phyloP scores from a whole-genome alignment of 192 early-diverging fungal species.

The Nowakowskiella sp. region DNA sequence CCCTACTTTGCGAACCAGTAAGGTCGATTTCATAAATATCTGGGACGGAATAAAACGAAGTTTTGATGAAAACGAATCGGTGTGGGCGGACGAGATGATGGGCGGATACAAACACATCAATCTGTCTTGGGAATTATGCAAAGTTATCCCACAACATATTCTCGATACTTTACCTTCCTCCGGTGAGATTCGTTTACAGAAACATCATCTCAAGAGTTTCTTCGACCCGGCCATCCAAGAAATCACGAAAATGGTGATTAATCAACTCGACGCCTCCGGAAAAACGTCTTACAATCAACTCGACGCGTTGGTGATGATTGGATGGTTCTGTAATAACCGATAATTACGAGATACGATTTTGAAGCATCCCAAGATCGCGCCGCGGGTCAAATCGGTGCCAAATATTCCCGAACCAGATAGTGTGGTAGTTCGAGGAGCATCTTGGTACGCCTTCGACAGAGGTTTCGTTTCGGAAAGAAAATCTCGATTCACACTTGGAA shows the following conservation, averaged over 20 bases:
- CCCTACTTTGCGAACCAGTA: neutral
- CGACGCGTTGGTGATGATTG: neutral
- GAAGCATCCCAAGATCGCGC: neutral
- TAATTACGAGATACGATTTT: neutral
- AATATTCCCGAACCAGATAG: no score
- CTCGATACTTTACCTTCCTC: neutral
- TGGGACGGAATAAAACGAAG: neutral
- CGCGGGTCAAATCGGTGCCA: neutral
- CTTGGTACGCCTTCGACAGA: neutral
- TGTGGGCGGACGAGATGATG: neutral
- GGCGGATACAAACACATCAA: neutral
- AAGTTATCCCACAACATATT: neutral
- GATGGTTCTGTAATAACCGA: neutral
- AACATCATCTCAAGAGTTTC: neutral
- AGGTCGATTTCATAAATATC: neutral
- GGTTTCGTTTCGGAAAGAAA: neutral
- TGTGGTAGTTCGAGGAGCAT: no score
- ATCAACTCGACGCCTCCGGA: neutral
- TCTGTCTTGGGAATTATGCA: neutral
- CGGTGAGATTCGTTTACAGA: neutral
- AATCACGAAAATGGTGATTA: neutral
- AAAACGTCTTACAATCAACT: neutral
- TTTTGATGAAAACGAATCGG: neutral
- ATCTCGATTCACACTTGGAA: neutral
- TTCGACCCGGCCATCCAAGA: neutral